Evolutionary conservation across 352 stramenopile genomes (phyloP).

Genomic region (Phytophthora lateralis): DNA sequence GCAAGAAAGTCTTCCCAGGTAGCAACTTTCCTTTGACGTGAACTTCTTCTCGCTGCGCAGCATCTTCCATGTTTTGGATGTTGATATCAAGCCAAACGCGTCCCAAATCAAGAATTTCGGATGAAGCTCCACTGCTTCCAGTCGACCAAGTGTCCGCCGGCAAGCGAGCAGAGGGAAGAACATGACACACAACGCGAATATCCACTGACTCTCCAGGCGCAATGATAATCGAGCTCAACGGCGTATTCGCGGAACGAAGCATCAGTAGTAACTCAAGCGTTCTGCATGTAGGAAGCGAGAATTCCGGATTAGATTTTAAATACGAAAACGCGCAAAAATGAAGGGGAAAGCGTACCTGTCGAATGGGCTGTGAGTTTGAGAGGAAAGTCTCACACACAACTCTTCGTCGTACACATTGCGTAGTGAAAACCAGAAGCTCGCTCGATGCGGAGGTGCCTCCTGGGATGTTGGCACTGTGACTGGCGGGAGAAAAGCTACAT

Average conservation of each 20-base stretch:
- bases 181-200: slow-evolving; percentile 81
- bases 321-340: background rate
- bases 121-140: slow-evolving; percentile 36
- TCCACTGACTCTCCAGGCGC: slow-evolving; percentile 83
- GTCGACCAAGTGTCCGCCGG: slow-evolving; percentile 48
- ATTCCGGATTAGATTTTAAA: slow-evolving; percentile 12
- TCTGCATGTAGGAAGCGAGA: slow-evolving; percentile 28
- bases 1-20: slow-evolving; percentile 79
- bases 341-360: slow-evolving; percentile 43
- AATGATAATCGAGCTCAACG: slow-evolving; percentile 64
- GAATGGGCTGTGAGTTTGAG: slow-evolving; percentile 45
- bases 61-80: slow-evolving; percentile 65
- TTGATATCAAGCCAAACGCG: slow-evolving; percentile 70
- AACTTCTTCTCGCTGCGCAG: slow-evolving; percentile 71
- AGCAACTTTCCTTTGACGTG: slow-evolving; percentile 75
- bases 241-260: slow-evolving; percentile 84
- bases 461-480: slow-evolving; percentile 68
- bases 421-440: slow-evolving; percentile 86
- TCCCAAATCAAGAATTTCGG: slow-evolving; percentile 67
- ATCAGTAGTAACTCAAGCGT: slow-evolving; percentile 78
- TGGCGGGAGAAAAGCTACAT: slow-evolving; percentile 76
- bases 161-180: slow-evolving; percentile 69
- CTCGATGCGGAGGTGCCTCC: slow-evolving; percentile 55
- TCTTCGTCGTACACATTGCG: slow-evolving; percentile 90
- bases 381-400: slow-evolving; percentile 66